Base-by-base conservation (phyloP, 2,329 filamentous ascomycete species). In the Calonectria pauciramosa region DNA sequence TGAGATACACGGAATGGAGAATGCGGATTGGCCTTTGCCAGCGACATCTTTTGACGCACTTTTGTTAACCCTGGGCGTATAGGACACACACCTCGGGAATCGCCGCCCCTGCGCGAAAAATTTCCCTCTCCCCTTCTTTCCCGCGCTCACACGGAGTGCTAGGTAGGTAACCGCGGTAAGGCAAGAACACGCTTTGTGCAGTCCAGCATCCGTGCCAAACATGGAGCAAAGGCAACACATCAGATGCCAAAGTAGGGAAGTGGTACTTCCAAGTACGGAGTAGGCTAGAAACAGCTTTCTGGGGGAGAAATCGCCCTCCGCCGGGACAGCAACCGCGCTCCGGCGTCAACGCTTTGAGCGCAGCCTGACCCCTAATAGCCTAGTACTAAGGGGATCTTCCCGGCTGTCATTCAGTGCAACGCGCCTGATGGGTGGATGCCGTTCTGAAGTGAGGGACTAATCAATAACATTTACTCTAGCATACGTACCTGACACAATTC, bases 361-460 rank as follows among this genome's bases (percentile, higher is more conserved):
- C 54, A n/a, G 47, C 60, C 64, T 63, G 68, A 49, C 68, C 54
- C 68, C 56, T 18, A 70, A n/a, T 8, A 30, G 26, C 30, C 56
- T 26, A 49, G 28, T 32, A 52, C 47, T 9, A 30, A 32, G 59
- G 36, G 70, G 60, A 56, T 73, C 66, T 73, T 69, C 71, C 66
- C 59, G 32, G 49, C 64, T 38, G 41, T 64, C 49, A 66, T 36
- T 41, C 30, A 65, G 59, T 56, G 56, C 38, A 65, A 56, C 56
- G 44, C 65, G 56, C 41, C 41, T 28, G 38, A 32, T 47, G 56
- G 70, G 26, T 47, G 56, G 65, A 68, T 52, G 38, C 36, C 54
- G 20, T 47, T 64, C 18, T 28, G 44, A 64, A 30, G 59, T 56
- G 54, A 56, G 56, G 56, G 49, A 65, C 65, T 68, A 60, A 34